Evolutionary conservation across 2,329 filamentous ascomycete genomes (phyloP).

Genomic region (Neofusicoccum kwambonambiense): DNA sequence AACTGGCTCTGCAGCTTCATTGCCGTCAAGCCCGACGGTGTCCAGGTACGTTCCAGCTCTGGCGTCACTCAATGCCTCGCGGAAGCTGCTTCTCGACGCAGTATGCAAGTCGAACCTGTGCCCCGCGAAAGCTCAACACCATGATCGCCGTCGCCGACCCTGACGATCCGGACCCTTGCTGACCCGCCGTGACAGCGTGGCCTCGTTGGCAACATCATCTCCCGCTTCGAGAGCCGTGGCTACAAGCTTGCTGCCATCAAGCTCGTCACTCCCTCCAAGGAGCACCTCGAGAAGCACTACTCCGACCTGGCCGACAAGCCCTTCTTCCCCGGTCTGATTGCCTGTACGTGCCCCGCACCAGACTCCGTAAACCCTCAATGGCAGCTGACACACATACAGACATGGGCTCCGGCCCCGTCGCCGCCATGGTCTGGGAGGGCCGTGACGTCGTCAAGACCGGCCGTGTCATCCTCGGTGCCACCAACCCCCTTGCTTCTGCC

Average conservation of each 20-base stretch:
- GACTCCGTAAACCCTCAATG: not conserved
- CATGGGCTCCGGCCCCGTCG: constrained; percentile 96
- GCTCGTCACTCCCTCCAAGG: constrained; percentile 83
- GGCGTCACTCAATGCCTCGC: not conserved
- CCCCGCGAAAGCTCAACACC: not conserved
- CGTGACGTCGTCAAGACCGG: constrained; percentile 99
- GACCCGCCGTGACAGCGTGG: constrained; percentile 66
- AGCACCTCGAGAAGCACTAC: constrained; percentile 98
- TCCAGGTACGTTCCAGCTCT: constrained; percentile 68
- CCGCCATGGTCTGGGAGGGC: constrained; percentile 99
- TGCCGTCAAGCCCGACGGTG: constrained; percentile 99
- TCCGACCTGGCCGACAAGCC: constrained; percentile 87
- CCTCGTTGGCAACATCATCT: constrained; percentile 96
- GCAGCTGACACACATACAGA: constrained; percentile 52
- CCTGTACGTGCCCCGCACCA: constrained; percentile 59
- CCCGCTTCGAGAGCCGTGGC: constrained; percentile 95
- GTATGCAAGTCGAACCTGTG: not conserved
- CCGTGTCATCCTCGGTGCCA: constrained; percentile 94
- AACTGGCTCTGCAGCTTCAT: constrained; percentile 74
- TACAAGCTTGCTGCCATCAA: constrained; percentile 99
- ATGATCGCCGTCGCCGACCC: constrained; percentile 6
- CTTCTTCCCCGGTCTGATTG: constrained; percentile 93
- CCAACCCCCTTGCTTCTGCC: constrained; percentile 92
- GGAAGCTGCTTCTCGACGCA: not conserved
- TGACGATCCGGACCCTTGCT: constrained; percentile 7